Conservation (phyloP, 208 protist genomes). For the Leishmania mexicana region DNA sequence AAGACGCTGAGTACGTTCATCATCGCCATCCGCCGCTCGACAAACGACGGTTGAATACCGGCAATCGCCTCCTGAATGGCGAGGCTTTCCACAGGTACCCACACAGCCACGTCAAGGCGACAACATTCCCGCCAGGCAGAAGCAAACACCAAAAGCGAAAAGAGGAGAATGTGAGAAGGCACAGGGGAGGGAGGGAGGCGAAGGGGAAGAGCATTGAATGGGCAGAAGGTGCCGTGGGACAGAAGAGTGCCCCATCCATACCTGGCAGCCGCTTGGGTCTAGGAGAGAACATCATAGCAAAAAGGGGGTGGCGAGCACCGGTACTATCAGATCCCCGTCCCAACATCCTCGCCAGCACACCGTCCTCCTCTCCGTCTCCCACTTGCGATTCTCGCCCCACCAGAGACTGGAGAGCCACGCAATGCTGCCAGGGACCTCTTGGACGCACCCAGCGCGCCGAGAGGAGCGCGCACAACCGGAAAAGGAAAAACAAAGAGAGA, state of each 20-base stretch:
- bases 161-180: background rate
- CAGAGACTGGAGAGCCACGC: background rate
- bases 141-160: background rate
- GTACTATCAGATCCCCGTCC: no score
- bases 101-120: background rate
- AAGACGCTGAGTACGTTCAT: constrained; percentile 43
- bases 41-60: background rate
- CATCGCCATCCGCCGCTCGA: constrained; percentile 33
- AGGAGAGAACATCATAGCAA: background rate
- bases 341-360: background rate
- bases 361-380: background rate
- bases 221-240: background rate
- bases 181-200: background rate
- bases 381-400: background rate
- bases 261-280: no score
- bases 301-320: background rate
- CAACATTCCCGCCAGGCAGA: background rate
- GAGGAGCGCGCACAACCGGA: background rate
- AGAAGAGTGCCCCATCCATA: background rate
- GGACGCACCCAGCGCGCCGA: background rate
- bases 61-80: background rate
- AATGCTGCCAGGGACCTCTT: background rate
- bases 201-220: background rate
- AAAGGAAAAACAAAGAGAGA: background rate
- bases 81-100: background rate